phyloP scores from a whole-genome alignment of 2,329 filamentous ascomycete genomes.

The Neopestalotiopsis sp. region DNA sequence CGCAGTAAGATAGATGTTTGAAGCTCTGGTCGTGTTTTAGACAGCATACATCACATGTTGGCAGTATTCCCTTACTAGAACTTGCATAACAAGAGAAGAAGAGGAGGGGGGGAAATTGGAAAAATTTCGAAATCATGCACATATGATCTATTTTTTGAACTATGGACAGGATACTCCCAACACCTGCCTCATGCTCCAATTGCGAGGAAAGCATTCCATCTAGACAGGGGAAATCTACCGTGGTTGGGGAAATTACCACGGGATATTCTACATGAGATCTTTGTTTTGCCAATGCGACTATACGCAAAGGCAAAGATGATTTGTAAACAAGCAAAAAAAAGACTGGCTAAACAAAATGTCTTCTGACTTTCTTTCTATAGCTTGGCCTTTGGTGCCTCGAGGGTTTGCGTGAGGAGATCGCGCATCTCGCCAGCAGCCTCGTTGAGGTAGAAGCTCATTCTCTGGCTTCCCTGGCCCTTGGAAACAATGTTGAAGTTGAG shows the following conservation, averaged over 20 bases:
- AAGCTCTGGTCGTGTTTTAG: not conserved
- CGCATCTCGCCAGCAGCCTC: constrained; percentile 91
- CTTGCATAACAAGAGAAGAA: not conserved
- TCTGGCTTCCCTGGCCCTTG: constrained; percentile 87
- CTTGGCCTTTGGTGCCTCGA: constrained; percentile 86
- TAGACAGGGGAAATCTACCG: not conserved
- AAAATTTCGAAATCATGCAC: not conserved
- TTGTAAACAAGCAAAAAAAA: not conserved
- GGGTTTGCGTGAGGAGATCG: constrained; percentile 80
- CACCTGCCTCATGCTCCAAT: not conserved
- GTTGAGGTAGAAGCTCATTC: constrained; percentile 95
- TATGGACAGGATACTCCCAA: not conserved
- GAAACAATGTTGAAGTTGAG: constrained; percentile 98
- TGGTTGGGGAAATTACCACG: not conserved
- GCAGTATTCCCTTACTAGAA: not conserved
- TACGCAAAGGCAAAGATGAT: not conserved
- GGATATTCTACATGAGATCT: not conserved
- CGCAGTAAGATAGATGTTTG: not conserved
- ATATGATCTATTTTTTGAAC: not conserved
- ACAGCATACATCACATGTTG: not conserved
- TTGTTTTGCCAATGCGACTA: not conserved
- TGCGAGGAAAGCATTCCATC: not conserved
- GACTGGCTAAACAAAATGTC: not conserved
- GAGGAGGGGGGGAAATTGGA: not conserved
- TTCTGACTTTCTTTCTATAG: constrained; percentile 58